phyloP scores from a whole-genome alignment of 345 rosid genomes.

The Salix exigua region DNA sequence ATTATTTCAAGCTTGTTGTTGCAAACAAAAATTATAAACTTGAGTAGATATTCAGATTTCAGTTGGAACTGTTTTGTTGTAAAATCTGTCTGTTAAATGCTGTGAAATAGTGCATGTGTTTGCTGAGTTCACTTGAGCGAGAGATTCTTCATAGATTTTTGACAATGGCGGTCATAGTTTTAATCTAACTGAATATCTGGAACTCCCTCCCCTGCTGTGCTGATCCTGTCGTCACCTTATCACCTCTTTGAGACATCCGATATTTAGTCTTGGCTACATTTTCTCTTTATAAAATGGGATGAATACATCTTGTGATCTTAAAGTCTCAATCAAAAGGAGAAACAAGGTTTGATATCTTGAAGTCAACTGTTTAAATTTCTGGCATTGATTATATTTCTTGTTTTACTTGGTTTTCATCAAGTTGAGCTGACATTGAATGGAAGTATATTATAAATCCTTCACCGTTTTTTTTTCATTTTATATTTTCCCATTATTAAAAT shows the following conservation, averaged over 20 bases:
- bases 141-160: too few relatives aligned
- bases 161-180: not conserved
- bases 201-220: not conserved
- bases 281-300: not conserved
- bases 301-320: not conserved
- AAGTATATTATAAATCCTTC: not conserved
- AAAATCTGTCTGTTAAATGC: too few relatives aligned
- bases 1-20: not conserved
- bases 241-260: not conserved
- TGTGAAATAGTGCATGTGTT: too few relatives aligned
- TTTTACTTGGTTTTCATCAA: too few relatives aligned
- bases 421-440: not conserved
- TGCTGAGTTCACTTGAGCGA: too few relatives aligned
- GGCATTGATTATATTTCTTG: too few relatives aligned
- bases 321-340: not conserved
- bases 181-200: not conserved
- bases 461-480: not conserved
- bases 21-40: not conserved
- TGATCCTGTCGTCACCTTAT: not conserved
- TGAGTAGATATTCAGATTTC: not conserved
- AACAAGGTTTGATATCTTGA: not conserved
- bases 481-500: too few relatives aligned
- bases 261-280: not conserved
- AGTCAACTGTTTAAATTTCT: too few relatives aligned
- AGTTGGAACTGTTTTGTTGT: too few relatives aligned